Percentiles rank a stretch among this genome's conserved stretches.
These are phyloP conservation scores for Striga asiatica DNA, from an alignment of 257 asterid genomes.

Conservation along the genomic window DNA sequence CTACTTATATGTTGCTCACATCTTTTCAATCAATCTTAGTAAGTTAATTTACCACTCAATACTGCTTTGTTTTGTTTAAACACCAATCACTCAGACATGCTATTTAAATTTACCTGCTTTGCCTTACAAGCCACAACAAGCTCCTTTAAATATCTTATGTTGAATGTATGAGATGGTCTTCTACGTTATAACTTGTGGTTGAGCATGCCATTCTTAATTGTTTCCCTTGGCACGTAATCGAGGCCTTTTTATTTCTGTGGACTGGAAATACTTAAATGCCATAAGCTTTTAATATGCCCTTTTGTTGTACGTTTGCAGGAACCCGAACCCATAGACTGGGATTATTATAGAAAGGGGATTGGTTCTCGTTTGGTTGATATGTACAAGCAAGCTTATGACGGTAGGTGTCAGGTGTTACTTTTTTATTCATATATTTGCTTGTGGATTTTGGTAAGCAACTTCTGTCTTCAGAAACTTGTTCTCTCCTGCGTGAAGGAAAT, in stretches of 20 bases:
- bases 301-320: constrained; percentile 36
- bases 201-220: neutral
- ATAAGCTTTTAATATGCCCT: neutral
- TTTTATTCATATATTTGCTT: neutral
- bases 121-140: too few relatives aligned
- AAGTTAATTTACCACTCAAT: too few relatives aligned
- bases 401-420: constrained; percentile 21
- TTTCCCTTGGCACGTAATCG: neutral
- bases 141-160: too few relatives aligned
- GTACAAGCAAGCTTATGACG: constrained; percentile 89
- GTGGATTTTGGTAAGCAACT: neutral
- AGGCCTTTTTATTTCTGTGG: neutral
- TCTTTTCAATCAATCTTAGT: too few relatives aligned
- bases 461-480: neutral
- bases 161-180: neutral
- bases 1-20: too few relatives aligned
- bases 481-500: neutral
- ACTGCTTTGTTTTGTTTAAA: too few relatives aligned
- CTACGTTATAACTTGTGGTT: neutral
- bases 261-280: neutral
- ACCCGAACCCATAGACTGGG: constrained; percentile 96
- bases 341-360: constrained; percentile 78
- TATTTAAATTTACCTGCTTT: too few relatives aligned
- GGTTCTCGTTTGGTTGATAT: constrained; percentile 89
- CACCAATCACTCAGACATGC: neutral